Evolutionary conservation across 352 stramenopile species (phyloP).

Genomic region (Hyaloperonospora brassicae): DNA sequence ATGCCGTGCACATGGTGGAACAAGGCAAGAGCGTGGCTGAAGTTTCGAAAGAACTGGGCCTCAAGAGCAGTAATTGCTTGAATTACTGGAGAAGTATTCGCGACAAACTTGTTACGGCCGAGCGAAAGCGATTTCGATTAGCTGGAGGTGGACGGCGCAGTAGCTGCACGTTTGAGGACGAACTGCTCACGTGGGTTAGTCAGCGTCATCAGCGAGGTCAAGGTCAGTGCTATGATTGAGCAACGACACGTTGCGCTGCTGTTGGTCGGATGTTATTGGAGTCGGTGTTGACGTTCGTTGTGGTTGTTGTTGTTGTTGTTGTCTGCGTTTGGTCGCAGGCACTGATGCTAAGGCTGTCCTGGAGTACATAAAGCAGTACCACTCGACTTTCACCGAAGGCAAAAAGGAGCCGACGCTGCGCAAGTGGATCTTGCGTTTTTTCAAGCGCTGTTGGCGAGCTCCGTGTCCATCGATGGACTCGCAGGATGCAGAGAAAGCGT

Average conservation of each 20-base stretch:
- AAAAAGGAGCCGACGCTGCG: slow-evolving; percentile 75
- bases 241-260: neutral
- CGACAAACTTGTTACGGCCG: slow-evolving; percentile 56
- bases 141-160: slow-evolving; percentile 54
- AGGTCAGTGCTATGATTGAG: slow-evolving; percentile 15
- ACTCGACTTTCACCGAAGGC: slow-evolving; percentile 60
- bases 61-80: slow-evolving; percentile 65
- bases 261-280: neutral
- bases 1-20: slow-evolving; percentile 57
- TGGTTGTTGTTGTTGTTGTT: neutral
- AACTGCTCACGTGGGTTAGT: slow-evolving; percentile 65
- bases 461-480: slow-evolving; percentile 30
- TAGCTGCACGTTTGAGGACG: slow-evolving; percentile 67
- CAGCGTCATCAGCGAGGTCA: slow-evolving; percentile 55
- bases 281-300: too few relatives aligned
- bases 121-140: slow-evolving; percentile 70
- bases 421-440: slow-evolving; percentile 79
- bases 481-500: slow-evolving; percentile 40
- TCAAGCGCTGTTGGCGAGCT: slow-evolving; percentile 60
- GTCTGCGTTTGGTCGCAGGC: slow-evolving; percentile 16
- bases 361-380: slow-evolving; percentile 57
- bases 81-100: slow-evolving; percentile 74
- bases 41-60: slow-evolving; percentile 50
- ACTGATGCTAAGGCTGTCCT: slow-evolving; percentile 62
- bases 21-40: slow-evolving; percentile 55